Conservation (phyloP, 345 rosid species). For the Nasturtium officinale region DNA sequence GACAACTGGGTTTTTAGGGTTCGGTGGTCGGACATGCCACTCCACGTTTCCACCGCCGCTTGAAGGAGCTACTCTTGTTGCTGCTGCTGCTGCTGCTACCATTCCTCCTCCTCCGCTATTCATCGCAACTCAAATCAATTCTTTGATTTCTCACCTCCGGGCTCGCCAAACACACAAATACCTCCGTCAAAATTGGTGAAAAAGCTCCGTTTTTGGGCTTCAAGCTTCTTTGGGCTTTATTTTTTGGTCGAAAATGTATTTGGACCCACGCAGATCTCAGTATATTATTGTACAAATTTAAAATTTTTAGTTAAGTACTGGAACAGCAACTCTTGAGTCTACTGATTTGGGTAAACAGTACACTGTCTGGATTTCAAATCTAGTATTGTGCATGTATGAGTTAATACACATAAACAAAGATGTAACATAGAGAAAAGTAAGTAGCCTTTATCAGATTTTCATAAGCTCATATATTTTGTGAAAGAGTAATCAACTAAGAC, state of each 20-base stretch:
- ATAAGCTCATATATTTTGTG: background rate
- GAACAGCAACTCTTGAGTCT: background rate
- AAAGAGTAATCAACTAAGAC: slow-evolving; percentile 4
- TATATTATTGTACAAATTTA: too few relatives aligned
- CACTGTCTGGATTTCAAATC: background rate
- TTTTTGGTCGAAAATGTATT: background rate
- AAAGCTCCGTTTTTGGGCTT: slow-evolving; percentile 13
- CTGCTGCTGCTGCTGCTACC: too few relatives aligned
- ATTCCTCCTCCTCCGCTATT: slow-evolving; percentile 48
- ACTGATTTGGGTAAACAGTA: background rate
- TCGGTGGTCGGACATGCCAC: slow-evolving; percentile 93
- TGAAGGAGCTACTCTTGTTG: slow-evolving; percentile 30
- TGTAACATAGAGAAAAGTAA: background rate
- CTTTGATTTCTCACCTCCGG: background rate
- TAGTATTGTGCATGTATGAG: background rate
- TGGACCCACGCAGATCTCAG: too few relatives aligned
- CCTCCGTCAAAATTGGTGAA: too few relatives aligned
- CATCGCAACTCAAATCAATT: slow-evolving; percentile 37
- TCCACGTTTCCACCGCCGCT: slow-evolving; percentile 69
- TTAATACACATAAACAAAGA: background rate
- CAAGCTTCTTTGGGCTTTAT: background rate
- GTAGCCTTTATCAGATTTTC: background rate
- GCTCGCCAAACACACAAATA: too few relatives aligned
- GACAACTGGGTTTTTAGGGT: slow-evolving; percentile 94
- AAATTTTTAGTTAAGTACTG: too few relatives aligned